These are phyloP conservation scores for Westerdykella sp. DNA, from an alignment of 2,329 filamentous ascomycete genomes.

Conservation along the genomic window DNA sequence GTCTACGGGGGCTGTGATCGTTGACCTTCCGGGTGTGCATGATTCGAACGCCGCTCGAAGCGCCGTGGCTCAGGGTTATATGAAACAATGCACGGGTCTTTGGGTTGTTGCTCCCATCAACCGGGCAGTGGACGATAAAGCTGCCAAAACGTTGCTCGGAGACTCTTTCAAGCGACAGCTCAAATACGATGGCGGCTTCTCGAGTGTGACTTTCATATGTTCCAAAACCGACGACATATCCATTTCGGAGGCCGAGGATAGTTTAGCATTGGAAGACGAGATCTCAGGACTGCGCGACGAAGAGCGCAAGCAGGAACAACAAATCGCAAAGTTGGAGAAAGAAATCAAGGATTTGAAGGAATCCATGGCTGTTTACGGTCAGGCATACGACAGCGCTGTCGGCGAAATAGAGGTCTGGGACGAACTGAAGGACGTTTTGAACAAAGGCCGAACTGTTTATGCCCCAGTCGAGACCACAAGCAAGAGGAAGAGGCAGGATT, in stretches of 20 bases:
- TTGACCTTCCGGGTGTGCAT: conserved; percentile 55
- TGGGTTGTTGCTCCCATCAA: conserved; percentile 60
- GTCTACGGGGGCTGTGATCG: conserved; percentile 50
- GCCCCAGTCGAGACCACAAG: conserved; percentile 27
- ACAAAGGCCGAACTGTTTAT: conserved; percentile 41
- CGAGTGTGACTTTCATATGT: conserved; percentile 55
- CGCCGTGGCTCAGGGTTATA: conserved; percentile 53
- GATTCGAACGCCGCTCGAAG: conserved; percentile 56
- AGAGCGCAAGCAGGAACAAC: conserved; percentile 8
- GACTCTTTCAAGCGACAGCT: conserved; percentile 54
- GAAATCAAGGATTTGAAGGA: conserved; percentile 27
- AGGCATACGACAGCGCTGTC: conserved; percentile 33
- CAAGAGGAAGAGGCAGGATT: conserved; percentile 40
- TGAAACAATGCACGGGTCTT: conserved; percentile 54
- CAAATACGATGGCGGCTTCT: conserved; percentile 53
- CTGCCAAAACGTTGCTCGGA: conserved; percentile 51
- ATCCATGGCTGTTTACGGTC: conserved; percentile 29
- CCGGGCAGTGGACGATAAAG: conserved; percentile 55
- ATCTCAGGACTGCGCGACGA: conserved; percentile 25
- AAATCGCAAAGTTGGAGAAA: conserved; percentile 13
- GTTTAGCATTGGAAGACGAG: conserved; percentile 33
- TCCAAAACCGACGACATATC: conserved; percentile 59
- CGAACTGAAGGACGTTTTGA: conserved; percentile 31
- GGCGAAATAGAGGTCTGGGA: conserved; percentile 46
- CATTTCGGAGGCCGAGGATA: conserved; percentile 40